phyloP scores from a whole-genome alignment of 2,329 filamentous ascomycete genomes.

The Claviceps capensis region DNA sequence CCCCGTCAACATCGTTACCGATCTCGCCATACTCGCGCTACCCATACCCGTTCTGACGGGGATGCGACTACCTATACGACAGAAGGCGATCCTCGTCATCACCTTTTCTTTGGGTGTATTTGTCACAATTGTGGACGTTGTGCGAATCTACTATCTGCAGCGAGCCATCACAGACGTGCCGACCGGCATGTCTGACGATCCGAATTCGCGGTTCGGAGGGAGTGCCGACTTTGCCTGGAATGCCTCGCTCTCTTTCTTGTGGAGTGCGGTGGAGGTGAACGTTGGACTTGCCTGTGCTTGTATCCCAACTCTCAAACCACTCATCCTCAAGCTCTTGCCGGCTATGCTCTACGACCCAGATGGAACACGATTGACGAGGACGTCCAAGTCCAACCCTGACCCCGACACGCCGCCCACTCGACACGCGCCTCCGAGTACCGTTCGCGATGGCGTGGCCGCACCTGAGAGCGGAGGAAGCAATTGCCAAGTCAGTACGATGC shows the following conservation, averaged over 20 bases:
- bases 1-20: conserved; percentile 83
- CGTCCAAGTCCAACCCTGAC: conserved; percentile 17
- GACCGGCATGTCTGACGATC: conserved; percentile 21
- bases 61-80: conserved; percentile 71
- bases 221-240: conserved; percentile 52
- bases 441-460: background rate
- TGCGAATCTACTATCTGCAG: conserved; percentile 83
- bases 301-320: conserved; percentile 80
- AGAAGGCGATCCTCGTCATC: conserved; percentile 76
- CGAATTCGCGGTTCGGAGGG: conserved; percentile 34
- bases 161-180: conserved; percentile 42
- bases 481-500: background rate
- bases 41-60: conserved; percentile 79
- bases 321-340: conserved; percentile 54
- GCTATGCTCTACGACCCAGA: conserved; percentile 40
- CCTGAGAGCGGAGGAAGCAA: background rate
- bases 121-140: conserved; percentile 74
- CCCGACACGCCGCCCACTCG: conserved; percentile 16
- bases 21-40: conserved; percentile 73
- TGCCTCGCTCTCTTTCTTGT: conserved; percentile 77
- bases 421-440: conserved; percentile 1
- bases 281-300: conserved; percentile 82
- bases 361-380: conserved; percentile 19
- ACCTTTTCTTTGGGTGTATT: conserved; percentile 84
- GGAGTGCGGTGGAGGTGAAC: conserved; percentile 86